Percentiles rank a stretch among this genome's conserved stretches.
These are phyloP conservation scores for Nicotiana noctiflora DNA, from an alignment of 257 asterid genomes.

Conservation along the genomic window DNA sequence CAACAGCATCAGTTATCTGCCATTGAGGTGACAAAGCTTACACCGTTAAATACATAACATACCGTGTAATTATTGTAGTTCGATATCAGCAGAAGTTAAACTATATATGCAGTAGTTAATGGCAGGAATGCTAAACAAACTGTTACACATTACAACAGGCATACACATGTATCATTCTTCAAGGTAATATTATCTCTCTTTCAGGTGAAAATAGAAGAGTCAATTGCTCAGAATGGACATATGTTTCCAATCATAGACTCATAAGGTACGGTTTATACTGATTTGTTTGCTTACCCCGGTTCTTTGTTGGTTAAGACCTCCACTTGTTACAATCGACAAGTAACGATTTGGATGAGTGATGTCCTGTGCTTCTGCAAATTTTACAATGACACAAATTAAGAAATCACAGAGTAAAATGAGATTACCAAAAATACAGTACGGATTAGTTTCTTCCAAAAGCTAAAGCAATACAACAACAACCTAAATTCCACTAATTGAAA, in stretches of 20 bases:
- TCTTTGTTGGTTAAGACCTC: conserved; percentile 98
- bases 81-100: not conserved
- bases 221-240: not conserved
- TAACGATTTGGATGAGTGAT: conserved; percentile 56
- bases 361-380: conserved; percentile 53
- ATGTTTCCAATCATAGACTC: not conserved
- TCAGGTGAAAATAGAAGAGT: not conserved
- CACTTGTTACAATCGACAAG: conserved; percentile 85
- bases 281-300: conserved; percentile 61
- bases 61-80: not conserved
- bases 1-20: conserved; percentile 94
- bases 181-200: not conserved
- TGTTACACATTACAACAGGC: not conserved
- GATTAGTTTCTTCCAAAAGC: not conserved
- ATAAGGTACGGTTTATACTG: not conserved
- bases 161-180: not conserved
- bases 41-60: not conserved
- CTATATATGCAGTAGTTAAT: not conserved
- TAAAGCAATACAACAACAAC: not conserved
- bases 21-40: not conserved
- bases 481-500: not conserved
- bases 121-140: not conserved
- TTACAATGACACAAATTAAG: not conserved
- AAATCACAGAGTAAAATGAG: not conserved
- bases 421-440: not conserved